A percentile compares a stretch with the other conserved stretches of the same genome.
Conservation (phyloP, 768 basidiomycete species). For the Dioszegia aurantiaca region DNA sequence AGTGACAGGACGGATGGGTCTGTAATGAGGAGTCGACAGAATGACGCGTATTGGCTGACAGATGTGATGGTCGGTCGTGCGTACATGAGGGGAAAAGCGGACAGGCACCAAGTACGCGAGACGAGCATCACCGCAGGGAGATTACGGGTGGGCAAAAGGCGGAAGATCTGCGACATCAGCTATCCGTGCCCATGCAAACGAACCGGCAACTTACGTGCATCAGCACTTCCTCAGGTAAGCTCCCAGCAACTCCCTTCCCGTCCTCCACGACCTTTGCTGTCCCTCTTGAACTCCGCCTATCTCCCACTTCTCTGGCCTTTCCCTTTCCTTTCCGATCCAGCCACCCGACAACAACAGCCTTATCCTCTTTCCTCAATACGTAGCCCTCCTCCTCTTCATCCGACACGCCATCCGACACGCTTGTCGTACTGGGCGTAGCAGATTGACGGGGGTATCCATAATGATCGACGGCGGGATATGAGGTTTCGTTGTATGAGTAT, state of each 20-base stretch:
- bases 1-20: constrained; percentile 65
- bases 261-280: constrained; percentile 16
- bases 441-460: background rate
- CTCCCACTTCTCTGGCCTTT: constrained; percentile 20
- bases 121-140: constrained; percentile 74
- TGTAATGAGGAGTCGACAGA: constrained; percentile 65
- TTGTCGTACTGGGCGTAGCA: constrained; percentile 24
- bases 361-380: constrained; percentile 13
- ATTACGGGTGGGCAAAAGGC: constrained; percentile 72
- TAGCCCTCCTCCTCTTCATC: constrained; percentile 26
- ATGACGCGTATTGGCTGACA: constrained; percentile 68
- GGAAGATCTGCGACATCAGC: constrained; percentile 61
- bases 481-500: background rate
- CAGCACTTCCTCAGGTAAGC: constrained; percentile 82
- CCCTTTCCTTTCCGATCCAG: constrained; percentile 21
- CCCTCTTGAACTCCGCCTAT: background rate
- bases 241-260: constrained; percentile 17
- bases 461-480: background rate
- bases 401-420: constrained; percentile 28
- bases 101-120: constrained; percentile 90
- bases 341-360: background rate
- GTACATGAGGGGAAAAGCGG: constrained; percentile 92
- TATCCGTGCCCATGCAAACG: background rate
- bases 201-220: constrained; percentile 59
- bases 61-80: constrained; percentile 77